Percentiles rank a stretch among this genome's conserved stretches.
Evolutionary conservation across 441 rosid genomes (phyloP).

Genomic region (Pelargonium citronellum): DNA sequence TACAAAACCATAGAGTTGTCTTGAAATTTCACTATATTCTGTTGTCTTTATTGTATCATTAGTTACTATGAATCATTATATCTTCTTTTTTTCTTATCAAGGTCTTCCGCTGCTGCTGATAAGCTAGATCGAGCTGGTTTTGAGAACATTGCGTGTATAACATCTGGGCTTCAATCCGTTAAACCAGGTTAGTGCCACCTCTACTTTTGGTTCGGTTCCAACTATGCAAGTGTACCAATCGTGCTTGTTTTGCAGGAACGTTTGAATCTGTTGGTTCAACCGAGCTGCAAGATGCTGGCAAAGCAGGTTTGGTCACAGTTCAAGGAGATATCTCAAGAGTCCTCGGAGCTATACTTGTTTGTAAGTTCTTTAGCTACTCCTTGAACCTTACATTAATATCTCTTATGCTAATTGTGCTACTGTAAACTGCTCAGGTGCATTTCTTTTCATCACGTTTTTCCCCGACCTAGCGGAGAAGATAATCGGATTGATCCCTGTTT

Average conservation of each 20-base stretch:
- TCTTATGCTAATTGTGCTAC: not conserved
- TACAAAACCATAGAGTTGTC: no score
- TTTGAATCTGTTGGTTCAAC: conserved; percentile 66
- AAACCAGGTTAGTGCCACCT: conserved; percentile 56
- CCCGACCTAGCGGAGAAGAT: conserved; percentile 93
- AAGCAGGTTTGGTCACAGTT: conserved; percentile 78
- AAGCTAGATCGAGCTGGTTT: conserved; percentile 73
- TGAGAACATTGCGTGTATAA: conserved; percentile 61
- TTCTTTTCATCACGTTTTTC: conserved; percentile 69
- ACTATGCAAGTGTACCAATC: not conserved
- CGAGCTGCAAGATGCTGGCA: conserved; percentile 77
- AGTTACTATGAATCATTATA: conserved; percentile 1
- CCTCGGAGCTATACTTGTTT: conserved; percentile 84
- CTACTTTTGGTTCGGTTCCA: not conserved
- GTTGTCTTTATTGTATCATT: no score
- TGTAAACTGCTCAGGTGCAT: conserved; percentile 54
- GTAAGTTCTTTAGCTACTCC: conserved; percentile 38
- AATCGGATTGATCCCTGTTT: conserved; percentile 36
- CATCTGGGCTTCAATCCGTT: conserved; percentile 83
- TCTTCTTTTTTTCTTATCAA: conserved; percentile 27
- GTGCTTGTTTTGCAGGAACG: conserved; percentile 39
- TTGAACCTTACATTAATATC: not conserved
- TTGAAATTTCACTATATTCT: no score
- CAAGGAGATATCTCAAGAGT: conserved; percentile 96
- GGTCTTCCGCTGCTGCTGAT: conserved; percentile 82